Base-by-base conservation (phyloP, 352 stramenopile species). In the Saprolegnia diclina region DNA sequence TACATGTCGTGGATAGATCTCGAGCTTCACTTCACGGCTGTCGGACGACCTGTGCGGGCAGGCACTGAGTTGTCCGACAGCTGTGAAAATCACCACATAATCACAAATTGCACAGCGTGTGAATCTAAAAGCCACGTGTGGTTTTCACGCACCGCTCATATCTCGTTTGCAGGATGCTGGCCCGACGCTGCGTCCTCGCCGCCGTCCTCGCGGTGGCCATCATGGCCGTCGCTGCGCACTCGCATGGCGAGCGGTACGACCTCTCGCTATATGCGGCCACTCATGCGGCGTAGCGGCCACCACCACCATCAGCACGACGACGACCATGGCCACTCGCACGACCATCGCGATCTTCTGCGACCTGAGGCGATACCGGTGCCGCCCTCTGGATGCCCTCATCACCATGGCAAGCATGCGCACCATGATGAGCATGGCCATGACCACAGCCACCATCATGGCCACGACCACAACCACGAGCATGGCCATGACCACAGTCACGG, bases 381-480 rank as follows among this genome's bases (percentile, higher is more conserved):
- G 29, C 29, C 29, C 29, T 2, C 5, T 35, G 29, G 29, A 35
- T 35, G 29, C 29, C 29, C 29, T 5, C 29, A 35, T 35, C 29
- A 48, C 42, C 42, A 48, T 48, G 7, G 1, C 42, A 14, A 48
- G 11, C 13, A 48, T 48, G 13, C 11, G 10, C 40, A 22, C 24
- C 18, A 66, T 55, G 29, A 40, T 55, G 35, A 40, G n/a, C 57
- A 66, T n/a, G 35, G n/a, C 10, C 56, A 64, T 64, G 3, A 66
- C 57, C 57, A 66, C 40, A 40, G 50, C 24, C 37, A 48, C 57
- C 56, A 53, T 7, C 66, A 78, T 56, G 68, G 71, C 5, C 71
- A 77, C 24, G 63, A 73, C 46, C 71, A 78, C 37, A 46, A 75
- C 32, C 61, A 76, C 38, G 50, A 71, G 1, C 64, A 78, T 42